Base-by-base conservation (phyloP, 176 grass and related monocot species). In the Calamus simplicifolius region DNA sequence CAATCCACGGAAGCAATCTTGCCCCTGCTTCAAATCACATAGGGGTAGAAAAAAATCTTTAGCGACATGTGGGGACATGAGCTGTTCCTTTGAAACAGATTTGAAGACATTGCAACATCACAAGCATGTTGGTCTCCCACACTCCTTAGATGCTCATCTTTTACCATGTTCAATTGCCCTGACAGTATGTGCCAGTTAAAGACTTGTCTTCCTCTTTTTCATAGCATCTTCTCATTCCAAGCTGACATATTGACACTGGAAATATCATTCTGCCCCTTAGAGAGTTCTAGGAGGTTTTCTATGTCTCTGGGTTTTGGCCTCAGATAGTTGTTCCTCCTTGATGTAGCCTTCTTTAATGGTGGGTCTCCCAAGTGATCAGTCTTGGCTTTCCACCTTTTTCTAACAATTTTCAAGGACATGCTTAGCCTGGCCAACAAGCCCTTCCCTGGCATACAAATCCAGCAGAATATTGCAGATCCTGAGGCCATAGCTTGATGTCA, bases 301-400 rank as follows among this genome's bases (percentile, higher is more conserved):
- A 90, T 73, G 52, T 82, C 72, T 58, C 49, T 58, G 28, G 78
- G 72, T 55, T 80, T 88, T 59, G 87, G 92, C 69, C 72, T 90
- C 77, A 56, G 75, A 55, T 61, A 82, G 63, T 29, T 79, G 70
- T 35, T 79, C 67, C 59, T 90, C 72, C 59, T 85, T 87, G 18
- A 74, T 58, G 62, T 82, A 90, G 35, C 86, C 83, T 54, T 80
- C 71, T 64, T 72, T 78, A 77, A 97, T 83, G 61, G 84, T 79
- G 87, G 61, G 84, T 79, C 74, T 84, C 75, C 87, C 92, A 97
- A 18, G 75, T 73, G 66, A 71, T 77, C 23, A 75, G 71, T 68
- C 76, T 88, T 56, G 78, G 92, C 19, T 88, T 87, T 66, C 92
- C 87, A 68, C 92, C 92, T 85, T 79, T 86, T 65, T 87, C 75